Evolutionary conservation across 2,329 filamentous ascomycete genomes (phyloP).

Genomic region (Myriosclerotinia scirpicola): DNA sequence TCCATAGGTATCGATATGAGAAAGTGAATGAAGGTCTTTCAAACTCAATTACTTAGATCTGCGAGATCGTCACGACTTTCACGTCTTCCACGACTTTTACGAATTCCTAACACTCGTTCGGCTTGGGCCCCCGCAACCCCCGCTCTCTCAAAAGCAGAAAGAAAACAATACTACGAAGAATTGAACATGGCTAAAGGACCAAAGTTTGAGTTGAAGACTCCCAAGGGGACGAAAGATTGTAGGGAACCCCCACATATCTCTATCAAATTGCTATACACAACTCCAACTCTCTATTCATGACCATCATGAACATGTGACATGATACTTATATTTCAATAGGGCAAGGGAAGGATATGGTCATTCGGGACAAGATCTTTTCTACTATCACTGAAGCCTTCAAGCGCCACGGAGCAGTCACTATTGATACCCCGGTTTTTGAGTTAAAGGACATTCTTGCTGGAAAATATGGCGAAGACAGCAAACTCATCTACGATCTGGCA

Average conservation of each 20-base stretch:
- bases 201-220: slow-evolving; percentile 76
- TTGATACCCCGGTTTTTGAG: slow-evolving; percentile 84
- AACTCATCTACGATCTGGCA: slow-evolving; percentile 86
- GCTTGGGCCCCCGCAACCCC: slow-evolving; percentile 24
- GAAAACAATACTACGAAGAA: slow-evolving; percentile 29
- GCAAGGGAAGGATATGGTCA: slow-evolving; percentile 75
- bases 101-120: slow-evolving; percentile 25
- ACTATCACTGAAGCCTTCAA: slow-evolving; percentile 79
- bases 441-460: slow-evolving; percentile 81
- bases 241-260: slow-evolving; percentile 29
- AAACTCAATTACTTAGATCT: slow-evolving; percentile 34
- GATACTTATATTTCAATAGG: slow-evolving; percentile 44
- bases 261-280: slow-evolving; percentile 20
- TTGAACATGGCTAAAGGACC: slow-evolving; percentile 43
- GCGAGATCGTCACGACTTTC: slow-evolving; percentile 37
- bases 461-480: slow-evolving; percentile 90
- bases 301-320: slow-evolving; percentile 24
- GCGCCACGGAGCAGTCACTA: slow-evolving; percentile 74
- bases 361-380: slow-evolving; percentile 76
- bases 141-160: slow-evolving; percentile 32
- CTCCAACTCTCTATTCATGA: not conserved
- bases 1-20: slow-evolving; percentile 25
- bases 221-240: slow-evolving; percentile 90
- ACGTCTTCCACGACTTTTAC: slow-evolving; percentile 26
- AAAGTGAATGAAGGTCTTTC: slow-evolving; percentile 38